Base-by-base conservation (phyloP, 225 moss, liverwort and hornwort species). In the Lunularia cruciata region DNA sequence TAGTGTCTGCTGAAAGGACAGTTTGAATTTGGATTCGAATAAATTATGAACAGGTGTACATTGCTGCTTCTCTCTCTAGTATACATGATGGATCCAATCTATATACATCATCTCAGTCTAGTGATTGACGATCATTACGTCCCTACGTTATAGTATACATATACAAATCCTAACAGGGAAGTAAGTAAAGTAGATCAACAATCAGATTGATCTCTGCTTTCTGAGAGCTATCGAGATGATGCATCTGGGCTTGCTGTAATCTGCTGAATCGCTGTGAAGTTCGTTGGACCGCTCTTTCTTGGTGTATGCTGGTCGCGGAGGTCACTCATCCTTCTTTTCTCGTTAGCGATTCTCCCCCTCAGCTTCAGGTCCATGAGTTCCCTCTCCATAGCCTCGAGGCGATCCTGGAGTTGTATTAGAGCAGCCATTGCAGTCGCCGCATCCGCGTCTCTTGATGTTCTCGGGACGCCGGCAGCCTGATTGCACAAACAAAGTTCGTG, bases 241-340 rank as follows among this genome's bases (percentile, higher is more conserved):
- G 39, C 35, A 43, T 57, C 63, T 18, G 76, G 70, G 55, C 70
- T 70, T 0, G n/a, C n/a, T 5, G 70, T 59, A 25, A 77, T 49
- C 43, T 80, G 71, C 57, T 77, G 79, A 55, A 33, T 48, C 30
- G 83, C 79, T 1, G 79, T 70, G 25, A 83, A 84, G 35, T 77
- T 77, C 7, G 76, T 76, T 19, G 30, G 36, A 10, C 42, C 22
- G 33, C 35, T 70, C 48, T 81, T 89, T 68, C 84, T 70, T 12
- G 94, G 89, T 4, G 86, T 74, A 30, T 90, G 82, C 18, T 79
- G 66, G 12, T 85, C 83, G 63, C 92, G 83, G 57, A 95, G 72
- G 31, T 92, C 92, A 37, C 86, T 87, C 45, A 95, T 75, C 38
- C 92, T 81, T 47, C 85, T 84, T 72, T 87, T 90, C 39, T 92